phyloP scores from a whole-genome alignment of 768 basidiomycete genomes.

The Trametes cingulata region DNA sequence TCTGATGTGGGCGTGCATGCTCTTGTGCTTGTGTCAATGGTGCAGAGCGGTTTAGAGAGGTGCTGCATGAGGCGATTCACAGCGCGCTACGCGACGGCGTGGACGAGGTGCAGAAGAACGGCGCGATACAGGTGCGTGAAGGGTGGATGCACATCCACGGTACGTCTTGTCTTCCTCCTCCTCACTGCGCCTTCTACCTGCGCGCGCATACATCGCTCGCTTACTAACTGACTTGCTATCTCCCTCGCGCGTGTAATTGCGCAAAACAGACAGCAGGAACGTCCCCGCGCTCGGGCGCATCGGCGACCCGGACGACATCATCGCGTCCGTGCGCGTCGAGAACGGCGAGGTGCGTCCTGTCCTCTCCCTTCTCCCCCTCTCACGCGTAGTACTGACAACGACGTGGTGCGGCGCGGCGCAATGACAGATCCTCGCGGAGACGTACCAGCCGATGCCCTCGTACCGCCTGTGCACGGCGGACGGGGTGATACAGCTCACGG shows the following conservation, averaged over 20 bases:
- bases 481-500: slow-evolving; percentile 67
- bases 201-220: not conserved
- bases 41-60: slow-evolving; percentile 56
- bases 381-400: not conserved
- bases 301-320: slow-evolving; percentile 83
- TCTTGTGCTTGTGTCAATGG: not conserved
- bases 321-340: slow-evolving; percentile 72
- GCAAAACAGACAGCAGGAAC: slow-evolving; percentile 63
- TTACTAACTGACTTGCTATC: not conserved
- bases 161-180: slow-evolving; percentile 23
- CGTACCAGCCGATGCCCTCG: slow-evolving; percentile 82
- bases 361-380: not conserved
- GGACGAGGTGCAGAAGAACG: slow-evolving; percentile 67
- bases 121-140: slow-evolving; percentile 61
- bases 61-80: slow-evolving; percentile 63
- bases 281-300: slow-evolving; percentile 73
- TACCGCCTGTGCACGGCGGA: slow-evolving; percentile 80
- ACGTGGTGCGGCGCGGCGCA: not conserved
- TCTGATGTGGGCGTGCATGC: too few relatives aligned
- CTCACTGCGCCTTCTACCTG: not conserved
- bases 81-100: slow-evolving; percentile 45
- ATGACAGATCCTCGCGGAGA: slow-evolving; percentile 60
- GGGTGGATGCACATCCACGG: slow-evolving; percentile 91
- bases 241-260: not conserved
- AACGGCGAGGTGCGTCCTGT: slow-evolving; percentile 55